Base-by-base conservation (phyloP, 2,329 filamentous ascomycete genomes). In the Knoxdaviesia proteae region DNA sequence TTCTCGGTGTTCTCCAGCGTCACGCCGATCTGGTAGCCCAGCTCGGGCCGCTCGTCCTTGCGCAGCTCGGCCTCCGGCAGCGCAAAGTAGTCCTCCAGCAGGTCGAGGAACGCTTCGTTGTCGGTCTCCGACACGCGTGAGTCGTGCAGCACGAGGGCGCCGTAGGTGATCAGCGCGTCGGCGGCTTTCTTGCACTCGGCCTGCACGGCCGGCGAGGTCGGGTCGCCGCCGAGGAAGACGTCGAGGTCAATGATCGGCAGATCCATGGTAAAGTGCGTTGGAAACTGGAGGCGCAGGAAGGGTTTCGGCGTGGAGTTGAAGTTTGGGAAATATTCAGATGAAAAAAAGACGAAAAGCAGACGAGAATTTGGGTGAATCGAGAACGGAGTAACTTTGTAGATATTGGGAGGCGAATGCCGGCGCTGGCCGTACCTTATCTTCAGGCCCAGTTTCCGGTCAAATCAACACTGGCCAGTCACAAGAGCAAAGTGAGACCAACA, bases 11-110 rank as follows among this genome's bases (percentile, higher is more conserved):
- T 71, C 50, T 74, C 71, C 44, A 76, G 65, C 33, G 71, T 76
- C 37, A 74, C 71, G 48, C 71, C 71, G 41, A 76, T 63, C 57
- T 76, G 71, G 58, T 73, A 75, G 52, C 65, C 64, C 31, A 75
- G 58, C 51, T 68, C 67, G 5, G 71, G 71, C 3, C 69, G 63
- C 58, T 74, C 69, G 49, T 76, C 71, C 34, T 52, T 53, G 40
- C 54, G 55, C 34, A 75, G 61, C 3, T 52, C 54, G 6, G 54
- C 61, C 11, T 59, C 57, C 10, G 70, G 65, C 55, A 75, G 71
- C 34, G 69, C 69, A 51, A 76, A 76, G 61, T 76, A 76, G 59
- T 74, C 69, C 56, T 76, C 71, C n/a, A 75, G 64, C 35, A 76
- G 61, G 54, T 76, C 69, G 44, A 76, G 65, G 50, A 76, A 76